These are phyloP conservation scores for Chrysoporthe puriensis DNA, from an alignment of 2,329 filamentous ascomycete species.

Conservation along the genomic window DNA sequence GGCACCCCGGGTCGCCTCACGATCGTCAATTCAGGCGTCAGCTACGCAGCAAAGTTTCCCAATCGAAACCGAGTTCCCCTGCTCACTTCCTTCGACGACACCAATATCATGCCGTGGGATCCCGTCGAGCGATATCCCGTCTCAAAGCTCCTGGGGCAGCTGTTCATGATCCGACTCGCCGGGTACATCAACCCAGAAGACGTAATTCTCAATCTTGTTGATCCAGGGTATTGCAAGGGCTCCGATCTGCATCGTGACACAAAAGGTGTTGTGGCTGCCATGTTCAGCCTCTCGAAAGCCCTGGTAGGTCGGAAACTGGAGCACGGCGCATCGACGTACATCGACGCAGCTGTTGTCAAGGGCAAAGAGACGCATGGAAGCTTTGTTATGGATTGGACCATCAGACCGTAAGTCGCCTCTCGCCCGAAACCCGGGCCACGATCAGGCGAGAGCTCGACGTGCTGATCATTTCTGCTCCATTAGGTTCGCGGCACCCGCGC, in stretches of 20 bases:
- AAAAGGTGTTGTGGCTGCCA: neutral
- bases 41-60: conserved; percentile 33
- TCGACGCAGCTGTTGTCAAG: conserved; percentile 50
- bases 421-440: neutral
- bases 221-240: conserved; percentile 39
- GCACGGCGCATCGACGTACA: conserved; percentile 50
- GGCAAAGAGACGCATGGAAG: conserved; percentile 55
- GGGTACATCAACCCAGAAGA: conserved; percentile 35
- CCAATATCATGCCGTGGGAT: conserved; percentile 22
- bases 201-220: conserved; percentile 40
- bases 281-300: neutral
- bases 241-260: conserved; percentile 35
- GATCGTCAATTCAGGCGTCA: conserved; percentile 38
- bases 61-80: conserved; percentile 32
- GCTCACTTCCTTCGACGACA: conserved; percentile 39
- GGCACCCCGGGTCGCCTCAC: conserved; percentile 35
- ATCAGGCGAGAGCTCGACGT: neutral
- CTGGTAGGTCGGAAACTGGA: conserved; percentile 7
- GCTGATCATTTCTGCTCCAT: neutral
- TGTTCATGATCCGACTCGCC: conserved; percentile 37
- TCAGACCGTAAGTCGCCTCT: conserved; percentile 45
- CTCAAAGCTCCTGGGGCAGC: conserved; percentile 36
- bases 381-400: conserved; percentile 52
- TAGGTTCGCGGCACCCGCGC: neutral
- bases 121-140: conserved; percentile 30